These are phyloP conservation scores for Solanum sejunctum DNA, from an alignment of 257 asterid genomes.

Conservation along the genomic window DNA sequence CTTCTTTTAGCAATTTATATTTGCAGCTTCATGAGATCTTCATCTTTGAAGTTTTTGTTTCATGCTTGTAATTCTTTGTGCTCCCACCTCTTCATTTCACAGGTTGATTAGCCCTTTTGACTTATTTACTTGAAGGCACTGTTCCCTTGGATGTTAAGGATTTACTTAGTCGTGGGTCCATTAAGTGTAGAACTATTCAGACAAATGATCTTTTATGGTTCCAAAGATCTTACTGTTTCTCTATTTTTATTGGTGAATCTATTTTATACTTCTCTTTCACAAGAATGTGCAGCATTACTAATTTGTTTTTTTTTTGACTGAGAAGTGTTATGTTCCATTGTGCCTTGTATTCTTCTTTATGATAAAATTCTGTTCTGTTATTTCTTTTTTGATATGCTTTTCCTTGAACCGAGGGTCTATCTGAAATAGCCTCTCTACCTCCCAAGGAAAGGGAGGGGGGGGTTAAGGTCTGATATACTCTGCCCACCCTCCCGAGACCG, in stretches of 20 bases:
- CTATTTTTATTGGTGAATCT: not conserved
- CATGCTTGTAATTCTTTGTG: not conserved
- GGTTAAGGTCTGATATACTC: no score
- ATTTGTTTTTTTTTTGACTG: not conserved
- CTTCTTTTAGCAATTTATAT: not conserved
- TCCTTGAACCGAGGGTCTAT: no score
- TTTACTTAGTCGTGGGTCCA: not conserved
- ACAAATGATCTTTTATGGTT: not conserved
- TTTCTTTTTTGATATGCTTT: no score
- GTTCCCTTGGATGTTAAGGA: not conserved
- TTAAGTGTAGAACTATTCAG: not conserved
- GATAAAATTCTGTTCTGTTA: no score
- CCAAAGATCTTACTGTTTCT: not conserved
- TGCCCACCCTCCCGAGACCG: not conserved
- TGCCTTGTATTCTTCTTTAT: no score
- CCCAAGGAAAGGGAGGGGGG: no score
- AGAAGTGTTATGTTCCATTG: no score
- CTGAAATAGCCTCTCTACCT: no score
- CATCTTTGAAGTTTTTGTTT: not conserved
- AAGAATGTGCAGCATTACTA: not conserved
- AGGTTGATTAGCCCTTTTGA: not conserved
- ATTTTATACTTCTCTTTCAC: not conserved
- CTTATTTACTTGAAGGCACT: not conserved
- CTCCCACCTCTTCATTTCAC: not conserved
- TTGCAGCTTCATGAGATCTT: not conserved